Evolutionary conservation across 176 grass and related monocot species (phyloP), one percentile per base, ranked within the genome.

Genomic region (Saccharum officinarum): DNA sequence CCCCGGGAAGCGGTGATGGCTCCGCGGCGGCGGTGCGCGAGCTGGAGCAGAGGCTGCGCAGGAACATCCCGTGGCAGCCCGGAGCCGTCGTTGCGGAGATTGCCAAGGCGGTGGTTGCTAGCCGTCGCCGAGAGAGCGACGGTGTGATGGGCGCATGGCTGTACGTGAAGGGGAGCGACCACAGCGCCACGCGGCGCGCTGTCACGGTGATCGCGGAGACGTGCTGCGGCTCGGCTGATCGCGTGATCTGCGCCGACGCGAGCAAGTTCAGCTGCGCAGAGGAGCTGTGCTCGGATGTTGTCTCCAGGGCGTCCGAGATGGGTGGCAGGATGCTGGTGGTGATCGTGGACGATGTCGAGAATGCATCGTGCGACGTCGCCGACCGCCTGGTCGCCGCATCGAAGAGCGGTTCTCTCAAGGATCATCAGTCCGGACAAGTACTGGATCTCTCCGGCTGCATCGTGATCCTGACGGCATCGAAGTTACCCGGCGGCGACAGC

Each of bases 31-130:
- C 25, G 4, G 83, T 62, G 41, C 75, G 28, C 26, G 91, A 93
- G 23, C 88, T 98, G 63, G 83, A 86, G 81, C 69, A 69, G 52
- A 80, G 87, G 62, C 67, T 95, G 83, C 78, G 85, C 71, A 88
- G 83, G 80, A 91, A 93, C 85, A 77, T 98, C 61, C 87, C 91
- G 71, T 95, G 95, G 93, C 92, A 95, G 71, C 80, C 77, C 6
- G 13, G 64, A 67, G 22, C 82, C 47, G 89, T 93, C 15, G 59
- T 16, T 12, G 39, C 82, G 6, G 80, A 71, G 26, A 92, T 98
- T 16, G 89, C 79, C 6, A 77, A 95, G 75, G 91, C 89, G 3
- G 82, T 85, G 6, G 36, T 71, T 8, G 34, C 34, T 36, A 36
- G 34, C 34, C 52, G 47, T 5, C 0, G 20, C 47, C 34, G 18